phyloP scores from a whole-genome alignment of 1,284 basidiomycete genomes.

The Ustilago sp. region DNA sequence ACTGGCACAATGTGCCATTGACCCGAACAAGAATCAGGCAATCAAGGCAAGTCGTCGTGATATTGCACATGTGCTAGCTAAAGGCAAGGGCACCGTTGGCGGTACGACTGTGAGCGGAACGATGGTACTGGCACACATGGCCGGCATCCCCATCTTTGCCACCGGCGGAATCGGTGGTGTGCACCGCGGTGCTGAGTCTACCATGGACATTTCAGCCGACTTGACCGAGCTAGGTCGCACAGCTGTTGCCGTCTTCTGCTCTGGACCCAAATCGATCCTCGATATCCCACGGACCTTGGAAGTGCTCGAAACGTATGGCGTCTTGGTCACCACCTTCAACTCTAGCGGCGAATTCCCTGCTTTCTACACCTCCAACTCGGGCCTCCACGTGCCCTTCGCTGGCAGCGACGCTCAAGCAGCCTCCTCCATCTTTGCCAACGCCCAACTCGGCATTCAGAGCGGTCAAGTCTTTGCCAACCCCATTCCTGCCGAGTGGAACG shows the following conservation, averaged over 20 bases:
- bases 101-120: conserved; percentile 94
- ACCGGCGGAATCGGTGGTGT: conserved; percentile 80
- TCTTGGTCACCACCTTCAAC: conserved; percentile 87
- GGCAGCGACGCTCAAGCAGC: conserved; percentile 43
- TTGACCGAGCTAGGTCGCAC: conserved; percentile 64
- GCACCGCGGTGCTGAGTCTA: conserved; percentile 88
- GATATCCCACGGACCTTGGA: conserved; percentile 93
- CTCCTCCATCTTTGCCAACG: conserved; percentile 74
- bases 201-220: conserved; percentile 80
- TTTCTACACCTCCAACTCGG: conserved; percentile 88
- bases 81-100: conserved; percentile 76
- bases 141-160: conserved; percentile 68
- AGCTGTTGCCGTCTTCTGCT: conserved; percentile 80
- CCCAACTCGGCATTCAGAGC: conserved; percentile 72
- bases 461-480: conserved; percentile 83
- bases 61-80: conserved; percentile 80
- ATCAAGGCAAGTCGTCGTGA: conserved; percentile 90
- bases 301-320: conserved; percentile 95
- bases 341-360: conserved; percentile 83
- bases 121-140: conserved; percentile 65
- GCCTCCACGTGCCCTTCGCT: conserved; percentile 76
- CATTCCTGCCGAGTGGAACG: conserved; percentile 83
- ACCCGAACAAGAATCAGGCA: conserved; percentile 40
- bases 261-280: conserved; percentile 93
- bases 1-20: conserved; percentile 74